A percentile compares a stretch with the other conserved stretches of the same genome.
These are phyloP conservation scores for Rhodomyrtus tomentosa DNA, from an alignment of 345 rosid genomes.

Conservation along the genomic window DNA sequence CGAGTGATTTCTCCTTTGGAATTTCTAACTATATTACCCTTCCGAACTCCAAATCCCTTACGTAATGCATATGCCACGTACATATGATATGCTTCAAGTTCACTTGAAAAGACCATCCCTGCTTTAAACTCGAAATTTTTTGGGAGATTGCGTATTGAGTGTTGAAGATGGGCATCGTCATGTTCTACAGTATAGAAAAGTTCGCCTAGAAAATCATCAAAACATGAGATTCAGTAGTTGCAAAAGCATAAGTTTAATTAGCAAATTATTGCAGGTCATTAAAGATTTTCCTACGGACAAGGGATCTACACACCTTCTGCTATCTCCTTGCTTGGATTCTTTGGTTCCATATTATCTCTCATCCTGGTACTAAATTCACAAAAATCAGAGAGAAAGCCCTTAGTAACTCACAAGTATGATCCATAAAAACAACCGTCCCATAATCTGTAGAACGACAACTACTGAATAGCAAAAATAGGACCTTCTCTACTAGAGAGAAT, in stretches of 20 bases:
- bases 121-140: not conserved
- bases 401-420: not conserved
- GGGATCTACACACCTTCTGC: not conserved
- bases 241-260: not conserved
- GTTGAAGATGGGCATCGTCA: not conserved
- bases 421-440: not conserved
- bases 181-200: not conserved
- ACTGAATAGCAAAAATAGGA: not conserved
- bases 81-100: not conserved
- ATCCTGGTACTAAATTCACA: not conserved
- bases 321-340: not conserved
- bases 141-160: not conserved
- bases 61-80: not conserved
- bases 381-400: not conserved
- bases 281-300: not conserved
- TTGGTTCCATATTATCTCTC: not conserved
- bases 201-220: not conserved
- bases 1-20: not conserved
- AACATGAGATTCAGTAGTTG: not conserved
- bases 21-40: not conserved
- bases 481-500: not conserved
- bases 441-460: not conserved
- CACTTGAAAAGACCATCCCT: not conserved
- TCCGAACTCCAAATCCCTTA: not conserved
- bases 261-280: not conserved